phyloP scores from a whole-genome alignment of 352 stramenopile species.

The Globisporangium middletonii region DNA sequence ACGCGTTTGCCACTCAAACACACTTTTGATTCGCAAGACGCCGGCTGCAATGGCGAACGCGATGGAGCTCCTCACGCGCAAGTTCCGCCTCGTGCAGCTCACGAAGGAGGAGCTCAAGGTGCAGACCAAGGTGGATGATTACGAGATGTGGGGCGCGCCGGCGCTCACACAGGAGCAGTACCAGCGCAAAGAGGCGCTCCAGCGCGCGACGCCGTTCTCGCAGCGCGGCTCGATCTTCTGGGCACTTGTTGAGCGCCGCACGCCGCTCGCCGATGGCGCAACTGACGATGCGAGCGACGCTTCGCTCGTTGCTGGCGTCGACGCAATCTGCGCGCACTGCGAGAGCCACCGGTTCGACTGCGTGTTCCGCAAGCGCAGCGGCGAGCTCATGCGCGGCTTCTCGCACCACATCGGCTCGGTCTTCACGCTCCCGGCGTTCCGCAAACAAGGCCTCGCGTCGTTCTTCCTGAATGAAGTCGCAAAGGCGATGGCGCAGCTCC shows the following conservation, averaged over 20 bases:
- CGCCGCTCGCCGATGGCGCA: slow-evolving; percentile 11
- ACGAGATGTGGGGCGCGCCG: slow-evolving; percentile 37
- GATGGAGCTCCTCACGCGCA: slow-evolving; percentile 7
- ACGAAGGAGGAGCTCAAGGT: slow-evolving; percentile 41
- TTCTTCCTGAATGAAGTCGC: slow-evolving; percentile 41
- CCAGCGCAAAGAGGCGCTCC: slow-evolving; percentile 31
- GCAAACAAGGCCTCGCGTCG: slow-evolving; percentile 37
- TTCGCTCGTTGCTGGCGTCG: slow-evolving; percentile 10
- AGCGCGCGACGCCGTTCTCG: slow-evolving; percentile 42
- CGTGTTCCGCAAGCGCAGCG: slow-evolving; percentile 21
- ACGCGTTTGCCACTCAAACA: too few relatives aligned
- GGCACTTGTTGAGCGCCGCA: slow-evolving; percentile 37
- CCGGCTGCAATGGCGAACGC: neutral
- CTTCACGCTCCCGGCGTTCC: slow-evolving; percentile 48
- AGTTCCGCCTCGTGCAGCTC: slow-evolving; percentile 48
- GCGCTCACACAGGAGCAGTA: slow-evolving; percentile 32
- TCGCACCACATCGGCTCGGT: slow-evolving; percentile 63
- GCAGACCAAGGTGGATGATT: slow-evolving; percentile 55
- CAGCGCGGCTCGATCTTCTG: slow-evolving; percentile 55
- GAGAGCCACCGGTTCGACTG: slow-evolving; percentile 59
- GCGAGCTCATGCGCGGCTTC: slow-evolving; percentile 33
- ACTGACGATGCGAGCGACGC: slow-evolving; percentile 17
- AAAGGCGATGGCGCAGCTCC: slow-evolving; percentile 21
- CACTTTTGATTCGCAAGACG: neutral
- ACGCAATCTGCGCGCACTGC: slow-evolving; percentile 41